Evolutionary conservation across 1,284 basidiomycete species (phyloP).

Genomic region (Irpex lacteus): DNA sequence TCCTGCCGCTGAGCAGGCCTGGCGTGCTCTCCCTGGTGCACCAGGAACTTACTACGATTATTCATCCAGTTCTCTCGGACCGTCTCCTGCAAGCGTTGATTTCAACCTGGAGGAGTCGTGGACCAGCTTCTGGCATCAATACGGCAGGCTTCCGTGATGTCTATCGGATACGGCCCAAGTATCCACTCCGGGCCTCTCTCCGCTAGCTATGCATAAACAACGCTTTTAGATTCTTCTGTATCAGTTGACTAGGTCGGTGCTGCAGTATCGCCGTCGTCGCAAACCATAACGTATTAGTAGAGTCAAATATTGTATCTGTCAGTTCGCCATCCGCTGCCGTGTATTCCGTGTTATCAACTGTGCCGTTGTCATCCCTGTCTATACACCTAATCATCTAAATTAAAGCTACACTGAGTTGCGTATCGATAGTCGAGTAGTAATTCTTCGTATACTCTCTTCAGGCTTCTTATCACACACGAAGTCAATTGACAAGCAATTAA

Average conservation of each 20-base stretch:
- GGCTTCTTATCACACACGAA: not conserved
- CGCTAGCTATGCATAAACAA: not conserved
- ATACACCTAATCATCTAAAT: no score
- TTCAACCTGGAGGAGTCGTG: constrained; percentile 16
- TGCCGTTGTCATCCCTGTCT: not conserved
- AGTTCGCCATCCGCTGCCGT: not conserved
- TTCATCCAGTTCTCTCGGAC: not conserved
- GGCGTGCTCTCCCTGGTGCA: not conserved
- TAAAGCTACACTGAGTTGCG: no score
- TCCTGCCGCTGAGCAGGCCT: not conserved
- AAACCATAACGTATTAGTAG: not conserved
- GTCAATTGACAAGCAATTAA: not conserved
- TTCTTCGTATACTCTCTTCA: not conserved
- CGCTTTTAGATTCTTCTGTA: not conserved
- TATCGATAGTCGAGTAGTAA: not conserved
- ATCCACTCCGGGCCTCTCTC: no score
- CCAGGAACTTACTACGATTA: constrained; percentile 2
- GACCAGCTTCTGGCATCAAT: constrained; percentile 15
- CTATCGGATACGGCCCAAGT: not conserved
- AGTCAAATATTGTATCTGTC: not conserved
- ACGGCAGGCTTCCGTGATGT: constrained; percentile 1
- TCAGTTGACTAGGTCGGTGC: not conserved
- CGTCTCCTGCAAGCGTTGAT: constrained; percentile 4
- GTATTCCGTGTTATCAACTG: not conserved
- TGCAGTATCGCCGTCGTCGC: not conserved